Conservation (phyloP, 2,329 filamentous ascomycete species). For the Xylaria sp. region DNA sequence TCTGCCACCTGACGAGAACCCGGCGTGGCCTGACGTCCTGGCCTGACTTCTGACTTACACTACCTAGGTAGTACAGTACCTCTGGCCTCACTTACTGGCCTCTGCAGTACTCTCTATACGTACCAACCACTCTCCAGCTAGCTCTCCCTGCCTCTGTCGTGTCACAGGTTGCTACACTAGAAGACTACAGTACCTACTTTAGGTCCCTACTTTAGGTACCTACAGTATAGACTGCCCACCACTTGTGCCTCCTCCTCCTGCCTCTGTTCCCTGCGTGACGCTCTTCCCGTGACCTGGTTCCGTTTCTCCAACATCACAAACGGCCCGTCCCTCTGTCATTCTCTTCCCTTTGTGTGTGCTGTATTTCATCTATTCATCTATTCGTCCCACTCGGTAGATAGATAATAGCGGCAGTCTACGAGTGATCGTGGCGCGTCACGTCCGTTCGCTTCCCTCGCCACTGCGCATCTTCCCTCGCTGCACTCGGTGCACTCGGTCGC, state of each 20-base stretch:
- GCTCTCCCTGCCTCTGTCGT: not conserved
- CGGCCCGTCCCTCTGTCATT: conserved; percentile 10
- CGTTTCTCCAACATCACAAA: conserved; percentile 16
- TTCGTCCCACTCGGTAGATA: conserved; percentile 20
- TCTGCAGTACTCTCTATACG: too few species aligned
- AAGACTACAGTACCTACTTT: not conserved
- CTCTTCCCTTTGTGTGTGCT: not conserved
- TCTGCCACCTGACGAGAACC: conserved; percentile 1
- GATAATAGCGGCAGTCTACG: conserved; percentile 9
- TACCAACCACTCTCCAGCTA: conserved; percentile 1
- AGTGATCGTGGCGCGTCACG: conserved; percentile 12
- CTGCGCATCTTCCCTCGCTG: conserved; percentile 1
- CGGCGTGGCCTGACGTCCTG: not conserved
- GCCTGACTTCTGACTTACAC: too few species aligned
- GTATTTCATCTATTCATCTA: conserved; percentile 16
- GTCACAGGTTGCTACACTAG: conserved; percentile 9
- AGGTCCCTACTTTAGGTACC: too few species aligned
- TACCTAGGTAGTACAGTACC: too few species aligned
- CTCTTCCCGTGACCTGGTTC: conserved; percentile 11
- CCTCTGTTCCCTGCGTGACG: not conserved
- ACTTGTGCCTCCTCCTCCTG: too few species aligned
- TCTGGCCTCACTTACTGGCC: too few species aligned
- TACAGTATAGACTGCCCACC: too few species aligned
- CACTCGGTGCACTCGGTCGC: not conserved
- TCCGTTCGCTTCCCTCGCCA: not conserved